phyloP scores from a whole-genome alignment of 108 stramenopile genomes.

The Fragilaria radians region DNA sequence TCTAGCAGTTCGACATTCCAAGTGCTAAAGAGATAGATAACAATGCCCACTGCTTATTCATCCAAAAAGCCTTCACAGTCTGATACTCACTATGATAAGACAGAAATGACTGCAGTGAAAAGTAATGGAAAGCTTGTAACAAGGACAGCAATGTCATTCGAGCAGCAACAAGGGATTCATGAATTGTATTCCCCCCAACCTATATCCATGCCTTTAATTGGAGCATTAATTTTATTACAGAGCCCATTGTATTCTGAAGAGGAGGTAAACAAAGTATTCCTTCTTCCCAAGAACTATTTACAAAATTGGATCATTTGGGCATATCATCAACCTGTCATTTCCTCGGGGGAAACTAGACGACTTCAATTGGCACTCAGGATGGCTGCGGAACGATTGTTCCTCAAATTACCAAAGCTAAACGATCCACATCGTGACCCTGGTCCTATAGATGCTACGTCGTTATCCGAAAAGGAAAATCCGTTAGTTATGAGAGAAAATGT shows the following conservation, averaged over 20 bases:
- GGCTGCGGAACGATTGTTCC: constrained; percentile 24
- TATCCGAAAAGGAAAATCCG: constrained; percentile 39
- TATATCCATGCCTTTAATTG: constrained; percentile 29
- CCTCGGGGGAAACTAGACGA: constrained; percentile 5
- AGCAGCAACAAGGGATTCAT: background rate
- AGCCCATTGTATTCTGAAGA: constrained; percentile 18
- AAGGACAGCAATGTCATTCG: too few species aligned
- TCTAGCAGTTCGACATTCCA: too few species aligned
- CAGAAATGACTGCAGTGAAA: too few species aligned
- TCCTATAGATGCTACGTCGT: constrained; percentile 50
- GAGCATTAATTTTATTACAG: constrained; percentile 33
- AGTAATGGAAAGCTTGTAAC: too few species aligned
- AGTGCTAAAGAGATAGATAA: too few species aligned
- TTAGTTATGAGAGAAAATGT: constrained; percentile 53
- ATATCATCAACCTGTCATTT: constrained; percentile 34
- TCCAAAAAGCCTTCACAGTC: too few species aligned
- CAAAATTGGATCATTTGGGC: constrained; percentile 74
- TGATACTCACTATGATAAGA: too few species aligned
- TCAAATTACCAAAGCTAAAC: constrained; percentile 20
- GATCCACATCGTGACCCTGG: constrained; percentile 46
- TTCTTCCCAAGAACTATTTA: constrained; percentile 46
- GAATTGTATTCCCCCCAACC: constrained; percentile 21
- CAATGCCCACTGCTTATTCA: too few species aligned
- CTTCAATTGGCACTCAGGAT: constrained; percentile 27
- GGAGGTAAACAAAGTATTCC: constrained; percentile 30